phyloP scores from a whole-genome alignment of 2,329 filamentous ascomycete genomes.

The Orbilia blumenaviensis region DNA sequence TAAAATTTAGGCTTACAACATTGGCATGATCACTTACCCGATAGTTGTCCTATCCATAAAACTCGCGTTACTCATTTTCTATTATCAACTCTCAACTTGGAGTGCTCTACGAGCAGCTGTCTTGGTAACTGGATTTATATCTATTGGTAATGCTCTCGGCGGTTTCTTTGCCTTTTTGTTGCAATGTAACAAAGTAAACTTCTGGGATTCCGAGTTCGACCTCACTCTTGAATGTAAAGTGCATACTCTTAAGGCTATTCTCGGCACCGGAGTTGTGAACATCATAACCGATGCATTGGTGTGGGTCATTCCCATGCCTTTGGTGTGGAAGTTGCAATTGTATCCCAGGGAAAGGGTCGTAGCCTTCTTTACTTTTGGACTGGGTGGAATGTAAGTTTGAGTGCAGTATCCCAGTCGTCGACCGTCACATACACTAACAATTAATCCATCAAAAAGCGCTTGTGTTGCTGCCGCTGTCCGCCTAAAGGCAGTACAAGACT shows the following conservation, averaged over 20 bases:
- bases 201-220: slow-evolving; percentile 36
- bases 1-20: slow-evolving; percentile 30
- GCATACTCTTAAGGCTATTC: slow-evolving; percentile 27
- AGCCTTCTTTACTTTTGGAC: slow-evolving; percentile 30
- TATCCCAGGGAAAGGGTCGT: slow-evolving; percentile 35
- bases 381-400: slow-evolving; percentile 30
- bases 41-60: slow-evolving; percentile 29
- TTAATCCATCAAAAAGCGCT: slow-evolving; percentile 6
- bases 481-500: slow-evolving; percentile 30
- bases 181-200: slow-evolving; percentile 25
- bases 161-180: slow-evolving; percentile 38
- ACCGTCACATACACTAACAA: neutral
- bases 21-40: slow-evolving; percentile 35
- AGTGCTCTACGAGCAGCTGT: slow-evolving; percentile 17
- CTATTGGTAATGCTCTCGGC: slow-evolving; percentile 16
- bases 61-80: slow-evolving; percentile 26
- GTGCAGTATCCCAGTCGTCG: too few relatives aligned
- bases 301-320: slow-evolving; percentile 44
- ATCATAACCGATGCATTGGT: slow-evolving; percentile 38
- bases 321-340: slow-evolving; percentile 37
- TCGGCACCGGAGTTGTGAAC: slow-evolving; percentile 35
- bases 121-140: slow-evolving; percentile 26
- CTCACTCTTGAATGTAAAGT: slow-evolving; percentile 18
- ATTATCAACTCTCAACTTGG: slow-evolving; percentile 40
- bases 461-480: slow-evolving; percentile 32